Evolutionary conservation across 495 filamentous ascomycete species (phyloP).

Genomic region (Cercophora newfieldiana): DNA sequence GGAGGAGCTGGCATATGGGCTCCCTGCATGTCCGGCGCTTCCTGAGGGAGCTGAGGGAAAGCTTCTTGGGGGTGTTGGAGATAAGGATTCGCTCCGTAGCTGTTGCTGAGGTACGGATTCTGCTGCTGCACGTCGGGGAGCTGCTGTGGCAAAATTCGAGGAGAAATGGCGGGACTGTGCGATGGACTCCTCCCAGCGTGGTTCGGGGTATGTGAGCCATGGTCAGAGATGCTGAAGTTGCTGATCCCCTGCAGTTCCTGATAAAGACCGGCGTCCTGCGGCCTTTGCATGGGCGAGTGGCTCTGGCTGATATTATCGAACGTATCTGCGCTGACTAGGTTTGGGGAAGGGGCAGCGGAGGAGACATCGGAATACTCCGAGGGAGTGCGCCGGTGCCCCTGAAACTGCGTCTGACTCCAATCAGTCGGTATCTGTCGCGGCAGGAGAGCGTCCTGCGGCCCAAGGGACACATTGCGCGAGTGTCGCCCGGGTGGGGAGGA

Average conservation of each 20-base stretch:
- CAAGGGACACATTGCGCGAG: slow-evolving; percentile 79
- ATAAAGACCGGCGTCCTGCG: slow-evolving; percentile 72
- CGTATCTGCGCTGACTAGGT: slow-evolving; percentile 71
- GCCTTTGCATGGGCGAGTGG: slow-evolving; percentile 75
- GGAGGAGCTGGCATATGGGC: slow-evolving; percentile 73
- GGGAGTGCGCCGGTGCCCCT: slow-evolving; percentile 74
- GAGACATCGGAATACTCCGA: slow-evolving; percentile 90
- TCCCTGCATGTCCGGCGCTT: slow-evolving; percentile 49
- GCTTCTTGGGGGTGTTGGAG: slow-evolving; percentile 58
- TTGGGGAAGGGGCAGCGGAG: slow-evolving; percentile 79
- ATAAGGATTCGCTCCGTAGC: slow-evolving; percentile 51
- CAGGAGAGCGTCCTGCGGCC: slow-evolving; percentile 72
- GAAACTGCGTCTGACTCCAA: slow-evolving; percentile 72
- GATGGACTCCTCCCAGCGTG: slow-evolving; percentile 68
- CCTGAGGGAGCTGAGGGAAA: slow-evolving; percentile 56
- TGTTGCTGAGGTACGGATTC: slow-evolving; percentile 55
- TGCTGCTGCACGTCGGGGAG: slow-evolving; percentile 51
- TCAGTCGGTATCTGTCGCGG: slow-evolving; percentile 65
- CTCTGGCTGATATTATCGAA: slow-evolving; percentile 73
- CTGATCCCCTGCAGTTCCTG: slow-evolving; percentile 75
- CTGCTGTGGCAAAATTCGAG: slow-evolving; percentile 76
- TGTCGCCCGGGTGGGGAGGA: slow-evolving; percentile 56
- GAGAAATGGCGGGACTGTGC: slow-evolving; percentile 83
- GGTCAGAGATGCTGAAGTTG: slow-evolving; percentile 80
- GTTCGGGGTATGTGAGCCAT: slow-evolving; percentile 55